Evolutionary conservation across 768 basidiomycete species (phyloP), one percentile per base, ranked within the genome.

Genomic region (Candolleomyces eurysporus): DNA sequence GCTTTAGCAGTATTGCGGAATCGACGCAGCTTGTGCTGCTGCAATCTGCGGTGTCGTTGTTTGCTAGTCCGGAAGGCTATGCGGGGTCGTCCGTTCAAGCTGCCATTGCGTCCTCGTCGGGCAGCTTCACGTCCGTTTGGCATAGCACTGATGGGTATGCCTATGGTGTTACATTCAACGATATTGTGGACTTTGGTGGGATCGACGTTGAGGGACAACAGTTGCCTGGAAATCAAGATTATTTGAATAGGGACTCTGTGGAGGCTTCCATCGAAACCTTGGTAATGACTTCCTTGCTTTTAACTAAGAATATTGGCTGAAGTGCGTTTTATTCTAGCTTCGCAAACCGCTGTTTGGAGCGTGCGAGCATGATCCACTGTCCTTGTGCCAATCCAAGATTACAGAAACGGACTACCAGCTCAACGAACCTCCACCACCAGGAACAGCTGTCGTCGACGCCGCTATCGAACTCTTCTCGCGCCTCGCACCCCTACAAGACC

Each of bases 31-130:
- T 83, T 6, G 84, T 83, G 2, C 76, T 99, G 13, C 77, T 98
- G 11, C 92, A 94, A 64, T 91, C 92, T 2, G 88, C 86, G 0
- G 85, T 95, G 16, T 76, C 86, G 3, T 78, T 94, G 7, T 94
- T 98, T 68, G 90, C 94, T 3, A 92, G 94, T 67, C 86, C 91
- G 0, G 96, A 98, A 59, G 87, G 85, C 0, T 94, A 92, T 69
- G 77, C 82, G 0, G 88, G 92, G 1, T 93, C 92, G 2, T 85
- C 89, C 0, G 84, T 97, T 17, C 96, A 98, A 72, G 95, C 95
- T 0, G 91, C 93, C 0, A 96, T 98, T 64, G 90, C 91, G 0
- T 88, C 92, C 0, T 92, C 88, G 6, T 82, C 91, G 0, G 96
- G 95, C 1, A 79, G 84, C 0, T 96, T 97, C 72, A 87, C 86